Evolutionary conservation across 371 early-diverging fungal genomes (phyloP).

Genomic region (Syncephalastrum contaminatum): DNA sequence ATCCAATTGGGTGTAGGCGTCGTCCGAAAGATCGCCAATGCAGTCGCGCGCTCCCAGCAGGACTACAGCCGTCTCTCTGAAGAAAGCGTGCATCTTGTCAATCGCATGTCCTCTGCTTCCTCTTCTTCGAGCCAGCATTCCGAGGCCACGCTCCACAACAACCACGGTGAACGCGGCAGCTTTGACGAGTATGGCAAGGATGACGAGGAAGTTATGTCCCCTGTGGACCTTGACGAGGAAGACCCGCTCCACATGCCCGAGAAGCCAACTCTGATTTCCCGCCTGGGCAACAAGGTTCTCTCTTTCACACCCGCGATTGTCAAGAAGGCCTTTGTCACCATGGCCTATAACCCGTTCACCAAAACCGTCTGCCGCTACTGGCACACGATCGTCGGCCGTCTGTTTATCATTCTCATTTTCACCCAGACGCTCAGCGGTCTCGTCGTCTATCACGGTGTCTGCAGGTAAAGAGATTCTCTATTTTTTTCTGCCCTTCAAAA

Average conservation of each 20-base stretch:
- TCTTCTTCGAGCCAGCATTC: constrained; percentile 25
- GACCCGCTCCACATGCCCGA: constrained; percentile 19
- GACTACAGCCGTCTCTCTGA: constrained; percentile 25
- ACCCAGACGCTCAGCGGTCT: constrained; percentile 46
- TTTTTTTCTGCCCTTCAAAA: constrained; percentile 2
- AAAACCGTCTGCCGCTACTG: constrained; percentile 37
- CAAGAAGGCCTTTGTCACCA: constrained; percentile 31
- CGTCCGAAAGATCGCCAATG: constrained; percentile 47
- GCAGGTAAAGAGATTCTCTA: constrained; percentile 22
- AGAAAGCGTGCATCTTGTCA: constrained; percentile 29
- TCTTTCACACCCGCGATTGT: constrained; percentile 37
- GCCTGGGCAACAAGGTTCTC: constrained; percentile 20
- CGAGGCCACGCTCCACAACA: constrained; percentile 34
- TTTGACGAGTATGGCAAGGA: constrained; percentile 12
- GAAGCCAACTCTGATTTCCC: constrained; percentile 26
- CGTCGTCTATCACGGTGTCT: constrained; percentile 51
- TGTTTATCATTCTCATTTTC: constrained; percentile 42
- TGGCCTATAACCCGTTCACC: constrained; percentile 46
- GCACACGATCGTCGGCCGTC: constrained; percentile 39
- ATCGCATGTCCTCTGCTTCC: constrained; percentile 16
- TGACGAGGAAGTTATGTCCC: constrained; percentile 14
- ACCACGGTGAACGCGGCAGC: constrained; percentile 13
- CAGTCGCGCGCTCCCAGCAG: constrained; percentile 24
- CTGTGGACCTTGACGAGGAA: constrained; percentile 17
- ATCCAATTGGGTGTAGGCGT: constrained; percentile 45